Evolutionary conservation across 257 asterid species (phyloP).

Genomic region (Salvia rosmarinus): DNA sequence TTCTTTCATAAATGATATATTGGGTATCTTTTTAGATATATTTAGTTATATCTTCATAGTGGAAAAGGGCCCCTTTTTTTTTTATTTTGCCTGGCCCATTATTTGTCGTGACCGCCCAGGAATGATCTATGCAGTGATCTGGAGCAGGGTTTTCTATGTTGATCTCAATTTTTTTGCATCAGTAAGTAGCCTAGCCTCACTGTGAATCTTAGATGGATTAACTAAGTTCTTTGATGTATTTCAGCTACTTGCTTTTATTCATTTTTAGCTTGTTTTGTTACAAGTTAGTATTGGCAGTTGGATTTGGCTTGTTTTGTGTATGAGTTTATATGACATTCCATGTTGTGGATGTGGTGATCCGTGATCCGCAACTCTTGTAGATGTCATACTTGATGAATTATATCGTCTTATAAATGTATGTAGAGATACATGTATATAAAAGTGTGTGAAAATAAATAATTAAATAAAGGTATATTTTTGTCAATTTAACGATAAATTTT

Average conservation of each 20-base stretch:
- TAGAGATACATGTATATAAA: neutral
- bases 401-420: neutral
- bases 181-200: neutral
- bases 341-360: too few relatives aligned
- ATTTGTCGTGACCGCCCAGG: too few relatives aligned
- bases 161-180: conserved; percentile 1
- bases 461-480: too few relatives aligned
- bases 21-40: too few relatives aligned
- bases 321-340: neutral
- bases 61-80: too few relatives aligned
- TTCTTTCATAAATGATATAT: too few relatives aligned
- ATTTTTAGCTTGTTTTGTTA: neutral
- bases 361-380: neutral
- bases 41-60: too few relatives aligned
- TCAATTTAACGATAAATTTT: too few relatives aligned
- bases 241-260: neutral
- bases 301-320: neutral
- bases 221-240: neutral
- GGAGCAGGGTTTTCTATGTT: conserved; percentile 44
- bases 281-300: neutral
- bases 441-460: too few relatives aligned
- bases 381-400: neutral
- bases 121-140: too few relatives aligned
- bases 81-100: too few relatives aligned
- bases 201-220: conserved; percentile 13